Percentiles rank a stretch among this genome's conserved stretches.
Conservation (phyloP, 306 rosid species). For the Cajanus cajan region DNA sequence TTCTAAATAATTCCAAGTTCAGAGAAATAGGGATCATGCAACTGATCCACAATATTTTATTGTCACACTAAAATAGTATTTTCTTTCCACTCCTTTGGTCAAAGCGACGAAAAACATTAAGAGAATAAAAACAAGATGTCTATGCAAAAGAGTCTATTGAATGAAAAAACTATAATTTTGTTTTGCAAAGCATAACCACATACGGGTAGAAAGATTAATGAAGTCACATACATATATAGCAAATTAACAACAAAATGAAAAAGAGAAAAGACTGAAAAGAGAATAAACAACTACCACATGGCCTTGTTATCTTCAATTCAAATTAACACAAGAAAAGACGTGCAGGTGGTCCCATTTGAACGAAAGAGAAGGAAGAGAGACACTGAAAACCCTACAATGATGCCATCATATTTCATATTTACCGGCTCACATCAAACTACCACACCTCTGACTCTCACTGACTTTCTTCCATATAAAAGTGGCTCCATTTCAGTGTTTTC, state of each 20-base stretch:
- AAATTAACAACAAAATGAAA: background rate
- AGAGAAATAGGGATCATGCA: background rate
- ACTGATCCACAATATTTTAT: background rate
- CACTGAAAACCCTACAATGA: background rate
- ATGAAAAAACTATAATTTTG: background rate
- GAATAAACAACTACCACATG: slow-evolving; percentile 30
- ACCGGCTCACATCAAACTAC: background rate
- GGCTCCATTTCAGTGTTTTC: background rate
- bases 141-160: background rate
- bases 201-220: background rate
- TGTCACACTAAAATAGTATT: background rate
- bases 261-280: background rate
- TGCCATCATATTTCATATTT: background rate
- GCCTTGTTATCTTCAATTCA: slow-evolving; percentile 2
- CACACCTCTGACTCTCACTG: background rate
- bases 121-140: background rate
- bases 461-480: background rate
- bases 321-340: background rate
- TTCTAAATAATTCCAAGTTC: background rate
- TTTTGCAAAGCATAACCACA: background rate
- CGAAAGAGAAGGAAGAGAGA: background rate
- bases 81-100: background rate
- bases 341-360: slow-evolving; percentile 25
- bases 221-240: background rate
- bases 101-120: background rate